phyloP scores from a whole-genome alignment of 495 filamentous ascomycete species.

The Neurospora sp. region DNA sequence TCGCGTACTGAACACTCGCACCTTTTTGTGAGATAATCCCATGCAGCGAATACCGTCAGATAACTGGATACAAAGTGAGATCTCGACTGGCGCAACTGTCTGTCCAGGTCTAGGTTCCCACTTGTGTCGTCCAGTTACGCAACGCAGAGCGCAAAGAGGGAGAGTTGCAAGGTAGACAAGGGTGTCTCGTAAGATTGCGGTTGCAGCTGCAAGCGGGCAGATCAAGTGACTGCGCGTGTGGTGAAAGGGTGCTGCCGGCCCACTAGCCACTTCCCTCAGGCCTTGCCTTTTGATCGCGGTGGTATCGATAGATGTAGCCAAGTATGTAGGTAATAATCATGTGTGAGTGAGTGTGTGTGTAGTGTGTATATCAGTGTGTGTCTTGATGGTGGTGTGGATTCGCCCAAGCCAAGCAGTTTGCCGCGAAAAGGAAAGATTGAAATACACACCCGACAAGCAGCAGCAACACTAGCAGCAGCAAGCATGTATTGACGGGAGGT shows the following conservation, averaged over 20 bases:
- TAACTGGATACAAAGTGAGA: background rate
- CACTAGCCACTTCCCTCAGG: background rate
- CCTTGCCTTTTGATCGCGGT: background rate
- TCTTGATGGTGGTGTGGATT: background rate
- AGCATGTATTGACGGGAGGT: background rate
- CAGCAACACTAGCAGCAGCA: background rate
- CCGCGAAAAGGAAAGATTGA: background rate
- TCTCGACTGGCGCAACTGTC: background rate
- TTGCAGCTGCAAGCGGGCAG: slow-evolving; percentile 21
- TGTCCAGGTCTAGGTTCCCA: background rate
- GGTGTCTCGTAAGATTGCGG: slow-evolving; percentile 12
- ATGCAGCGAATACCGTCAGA: background rate
- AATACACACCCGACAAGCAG: background rate
- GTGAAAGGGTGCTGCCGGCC: background rate
- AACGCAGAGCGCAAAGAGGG: background rate
- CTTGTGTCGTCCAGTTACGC: slow-evolving; percentile 7
- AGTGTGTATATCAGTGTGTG: background rate
- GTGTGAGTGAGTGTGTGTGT: background rate
- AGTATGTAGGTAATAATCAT: background rate
- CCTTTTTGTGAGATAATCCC: background rate
- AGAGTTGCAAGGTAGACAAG: slow-evolving; percentile 5
- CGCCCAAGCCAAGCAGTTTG: background rate
- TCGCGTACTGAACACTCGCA: background rate
- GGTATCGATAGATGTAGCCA: background rate
- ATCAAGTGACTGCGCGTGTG: slow-evolving; percentile 25